Evolutionary conservation across 345 rosid species (phyloP), one percentile per base, ranked within the genome.

Genomic region (Clausena lansium): DNA sequence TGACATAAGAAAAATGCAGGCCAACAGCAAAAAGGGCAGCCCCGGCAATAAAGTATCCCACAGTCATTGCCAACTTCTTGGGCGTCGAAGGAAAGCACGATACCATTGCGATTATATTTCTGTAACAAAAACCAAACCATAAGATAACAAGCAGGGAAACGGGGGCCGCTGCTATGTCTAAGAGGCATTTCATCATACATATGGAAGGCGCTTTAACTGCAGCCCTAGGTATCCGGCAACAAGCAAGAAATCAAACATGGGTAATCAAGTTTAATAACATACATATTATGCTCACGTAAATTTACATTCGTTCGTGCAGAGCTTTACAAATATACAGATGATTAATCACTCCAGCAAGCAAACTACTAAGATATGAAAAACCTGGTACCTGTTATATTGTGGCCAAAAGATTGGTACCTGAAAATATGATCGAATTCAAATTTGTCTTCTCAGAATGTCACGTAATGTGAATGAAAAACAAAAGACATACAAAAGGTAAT

Each of bases 81-180:
- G 94, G 94, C 20, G 93, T 80, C 2, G 88, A 88, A 74, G 96
- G 97, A 67, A 64, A 90, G 81, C 96, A 93, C 58, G 78, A 55
- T 13, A 81, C 88, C 94, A 93, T 93, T 41, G 72, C 72, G 6
- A 9, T 41, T 19, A 36, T 33, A 0, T 1, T 33, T 66, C 52
- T 9, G 50, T 67, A 20, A 69, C 58, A 25, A 69, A 14, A 50
- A 10, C 54, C 41, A 73, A 8, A 7, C 28, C 13, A 47, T 11
- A 13, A 0, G 50, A 45, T 45, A 45, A 45, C 11, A 45, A 13
- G 17, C 50, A 45, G 8, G 8, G 50, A 45, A 41, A 70, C 6
- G 41, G 38, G 25, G 25, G 74, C 4, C 39, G 39, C 52, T 2
- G 30, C 35, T 4, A 9, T 5, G 75, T 65, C 81, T 78, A 6